Base-by-base conservation (phyloP, 768 basidiomycete genomes). In the Lanmaoa pseudosensibilis region DNA sequence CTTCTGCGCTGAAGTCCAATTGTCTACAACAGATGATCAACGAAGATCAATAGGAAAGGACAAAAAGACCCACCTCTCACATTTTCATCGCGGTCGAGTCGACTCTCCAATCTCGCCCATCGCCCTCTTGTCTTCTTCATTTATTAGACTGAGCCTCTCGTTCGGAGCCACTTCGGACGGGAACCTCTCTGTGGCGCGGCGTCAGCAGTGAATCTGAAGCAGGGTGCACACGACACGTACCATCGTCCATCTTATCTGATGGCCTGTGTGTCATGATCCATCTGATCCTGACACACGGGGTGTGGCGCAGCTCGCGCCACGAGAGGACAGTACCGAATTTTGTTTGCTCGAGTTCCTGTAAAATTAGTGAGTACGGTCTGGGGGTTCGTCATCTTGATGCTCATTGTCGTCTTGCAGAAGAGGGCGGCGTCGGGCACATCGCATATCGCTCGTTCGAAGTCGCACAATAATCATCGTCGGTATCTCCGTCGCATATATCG, bases 121-220 rank as follows among this genome's bases (percentile, higher is more conserved):
- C 39, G 27, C 18, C 34, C n/a, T 57, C 47, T 34, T 43, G 54
- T 45, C 44, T 46, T 46, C 30, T 38, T n/a, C 32, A 13, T 40
- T 52, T 23, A 34, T 43, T 50, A 25, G 32, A 34, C 48, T 46
- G 46, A 34, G 9, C 46, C 39, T 54, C 40, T 54, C 58, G 45
- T 33, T 54, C 58, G 33, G 40, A 60, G 36, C 23, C n/a, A 33
- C 56, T 57, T 47, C 19, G 41, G 55, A 57, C 55, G 55, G 57
- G 11, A 46, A 23, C 13, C 15, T 60, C 48, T 46, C 57, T 59
- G 39, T 13, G n/a, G 15, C 33, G 7, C 4, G n/a, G 13, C 33
- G 18, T 59, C 13, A 52, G 19, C 25, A 27, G n/a, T 5, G 23
- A 16, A 37, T 6, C 13, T 10, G 3, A 30, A 30, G 27, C 18